Percentiles rank a stretch among this genome's conserved stretches.
These are phyloP conservation scores for Paracoccidioides brasiliensis DNA, from an alignment of 2,329 filamentous ascomycete species.

Conservation along the genomic window DNA sequence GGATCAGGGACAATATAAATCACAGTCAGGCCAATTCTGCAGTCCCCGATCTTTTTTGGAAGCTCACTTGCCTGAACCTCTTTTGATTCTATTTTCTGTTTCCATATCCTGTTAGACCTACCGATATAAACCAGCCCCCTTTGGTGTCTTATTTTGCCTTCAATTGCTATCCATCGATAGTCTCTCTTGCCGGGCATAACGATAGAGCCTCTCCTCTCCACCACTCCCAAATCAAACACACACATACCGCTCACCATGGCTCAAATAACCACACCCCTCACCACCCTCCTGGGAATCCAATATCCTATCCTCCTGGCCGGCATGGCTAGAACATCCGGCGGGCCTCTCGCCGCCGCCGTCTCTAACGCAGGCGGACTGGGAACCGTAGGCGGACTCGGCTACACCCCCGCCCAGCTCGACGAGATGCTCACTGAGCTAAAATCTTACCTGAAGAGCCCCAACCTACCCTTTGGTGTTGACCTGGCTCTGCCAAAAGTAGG, in stretches of 20 bases:
- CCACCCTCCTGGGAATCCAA: conserved; percentile 63
- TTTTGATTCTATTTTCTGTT: not conserved
- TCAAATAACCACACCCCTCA: conserved; percentile 60
- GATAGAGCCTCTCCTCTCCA: not conserved
- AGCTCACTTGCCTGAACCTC: not conserved
- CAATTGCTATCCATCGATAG: not conserved
- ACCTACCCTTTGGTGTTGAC: conserved; percentile 79
- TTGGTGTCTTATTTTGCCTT: not conserved
- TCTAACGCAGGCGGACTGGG: conserved; percentile 77
- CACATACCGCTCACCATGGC: conserved; percentile 11
- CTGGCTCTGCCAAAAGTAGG: conserved; percentile 84
- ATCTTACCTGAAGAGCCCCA: conserved; percentile 49
- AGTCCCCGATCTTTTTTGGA: not conserved
- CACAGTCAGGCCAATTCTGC: not conserved
- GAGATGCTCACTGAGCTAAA: conserved; percentile 78
- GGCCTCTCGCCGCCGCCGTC: conserved; percentile 67
- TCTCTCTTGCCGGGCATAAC: not conserved
- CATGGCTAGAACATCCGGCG: conserved; percentile 78
- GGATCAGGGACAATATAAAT: not conserved
- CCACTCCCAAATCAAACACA: not conserved
- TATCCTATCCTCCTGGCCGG: conserved; percentile 87
- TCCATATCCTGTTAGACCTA: not conserved
- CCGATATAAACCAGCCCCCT: not conserved
- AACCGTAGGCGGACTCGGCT: conserved; percentile 50
- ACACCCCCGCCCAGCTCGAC: conserved; percentile 63